These are phyloP conservation scores for Scortechinia acanthostroma DNA, from an alignment of 2,329 filamentous ascomycete species.

Conservation along the genomic window DNA sequence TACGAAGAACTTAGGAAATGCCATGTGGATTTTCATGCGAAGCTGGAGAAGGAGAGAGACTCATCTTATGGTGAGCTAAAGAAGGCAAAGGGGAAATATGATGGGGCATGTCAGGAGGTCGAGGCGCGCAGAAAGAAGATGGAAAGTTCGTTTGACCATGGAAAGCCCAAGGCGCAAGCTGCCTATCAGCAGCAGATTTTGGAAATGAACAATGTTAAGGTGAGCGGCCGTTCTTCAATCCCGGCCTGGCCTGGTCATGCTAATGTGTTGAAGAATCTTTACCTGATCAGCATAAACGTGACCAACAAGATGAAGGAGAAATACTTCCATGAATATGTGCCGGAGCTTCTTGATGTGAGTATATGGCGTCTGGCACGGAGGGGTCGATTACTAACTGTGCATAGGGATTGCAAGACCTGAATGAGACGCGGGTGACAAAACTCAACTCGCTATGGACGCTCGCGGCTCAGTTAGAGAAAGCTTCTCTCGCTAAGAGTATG, in stretches of 20 bases:
- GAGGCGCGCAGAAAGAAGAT: slow-evolving; percentile 91
- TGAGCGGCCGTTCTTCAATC: too few species aligned
- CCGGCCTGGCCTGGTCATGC: background rate
- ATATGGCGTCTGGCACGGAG: too few species aligned
- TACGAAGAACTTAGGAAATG: slow-evolving; percentile 91
- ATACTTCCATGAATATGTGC: slow-evolving; percentile 95
- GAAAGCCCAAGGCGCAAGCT: slow-evolving; percentile 79
- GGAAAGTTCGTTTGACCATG: slow-evolving; percentile 75
- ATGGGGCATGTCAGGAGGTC: slow-evolving; percentile 85
- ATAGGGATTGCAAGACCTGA: slow-evolving; percentile 73
- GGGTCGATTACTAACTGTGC: too few species aligned
- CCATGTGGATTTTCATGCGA: slow-evolving; percentile 80
- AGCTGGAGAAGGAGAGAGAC: slow-evolving; percentile 84
- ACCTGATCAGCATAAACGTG: slow-evolving; percentile 89
- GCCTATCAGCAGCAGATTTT: slow-evolving; percentile 85
- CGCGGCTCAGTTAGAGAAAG: slow-evolving; percentile 73
- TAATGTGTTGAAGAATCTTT: slow-evolving; percentile 60
- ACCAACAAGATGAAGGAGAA: slow-evolving; percentile 96
- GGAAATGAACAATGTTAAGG: slow-evolving; percentile 93
- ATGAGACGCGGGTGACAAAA: slow-evolving; percentile 77
- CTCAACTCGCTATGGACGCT: slow-evolving; percentile 80
- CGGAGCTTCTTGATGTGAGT: slow-evolving; percentile 73
- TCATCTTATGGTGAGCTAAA: slow-evolving; percentile 74
- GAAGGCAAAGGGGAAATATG: slow-evolving; percentile 90
- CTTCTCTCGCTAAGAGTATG: slow-evolving; percentile 69